These are phyloP conservation scores for Cercis canadensis DNA, from an alignment of 306 rosid species.

Conservation along the genomic window DNA sequence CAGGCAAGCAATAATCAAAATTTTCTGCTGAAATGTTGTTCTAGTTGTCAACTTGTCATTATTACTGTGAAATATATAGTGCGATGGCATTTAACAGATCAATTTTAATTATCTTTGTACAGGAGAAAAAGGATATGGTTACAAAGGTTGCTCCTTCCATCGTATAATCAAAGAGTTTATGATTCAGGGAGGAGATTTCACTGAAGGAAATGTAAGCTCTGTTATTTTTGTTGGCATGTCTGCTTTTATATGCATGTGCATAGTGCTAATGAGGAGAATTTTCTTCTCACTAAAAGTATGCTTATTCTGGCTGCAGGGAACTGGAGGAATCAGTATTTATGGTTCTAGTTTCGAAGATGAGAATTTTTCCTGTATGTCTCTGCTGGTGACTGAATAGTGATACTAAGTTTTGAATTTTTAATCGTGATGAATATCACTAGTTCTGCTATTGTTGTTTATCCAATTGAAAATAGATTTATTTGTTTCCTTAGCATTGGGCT, in stretches of 20 bases:
- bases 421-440: conserved; percentile 14
- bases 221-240: conserved; percentile 8
- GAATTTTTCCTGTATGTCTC: conserved; percentile 71
- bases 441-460: conserved; percentile 11
- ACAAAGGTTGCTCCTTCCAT: conserved; percentile 91
- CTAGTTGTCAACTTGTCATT: conserved; percentile 14
- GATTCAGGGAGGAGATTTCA: conserved; percentile 99
- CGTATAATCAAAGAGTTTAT: conserved; percentile 90
- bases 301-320: conserved; percentile 71
- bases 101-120: conserved; percentile 39
- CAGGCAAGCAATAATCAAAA: conserved; percentile 56
- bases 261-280: not conserved
- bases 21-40: conserved; percentile 27
- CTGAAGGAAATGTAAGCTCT: conserved; percentile 73
- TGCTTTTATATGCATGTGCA: conserved; percentile 27
- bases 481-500: conserved; percentile 3
- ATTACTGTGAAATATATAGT: conserved; percentile 25
- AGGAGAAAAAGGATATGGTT: conserved; percentile 97
- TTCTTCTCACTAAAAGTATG: conserved; percentile 34
- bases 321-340: conserved; percentile 89
- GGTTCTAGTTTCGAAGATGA: conserved; percentile 84
- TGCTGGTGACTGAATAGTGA: conserved; percentile 21
- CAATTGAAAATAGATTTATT: conserved; percentile 1
- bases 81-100: conserved; percentile 21
- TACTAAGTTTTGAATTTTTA: conserved; percentile 8